A percentile compares a stretch with the other conserved stretches of the same genome.
phyloP scores from a whole-genome alignment of 495 filamentous ascomycete genomes.

The Penicillium paradoxum region DNA sequence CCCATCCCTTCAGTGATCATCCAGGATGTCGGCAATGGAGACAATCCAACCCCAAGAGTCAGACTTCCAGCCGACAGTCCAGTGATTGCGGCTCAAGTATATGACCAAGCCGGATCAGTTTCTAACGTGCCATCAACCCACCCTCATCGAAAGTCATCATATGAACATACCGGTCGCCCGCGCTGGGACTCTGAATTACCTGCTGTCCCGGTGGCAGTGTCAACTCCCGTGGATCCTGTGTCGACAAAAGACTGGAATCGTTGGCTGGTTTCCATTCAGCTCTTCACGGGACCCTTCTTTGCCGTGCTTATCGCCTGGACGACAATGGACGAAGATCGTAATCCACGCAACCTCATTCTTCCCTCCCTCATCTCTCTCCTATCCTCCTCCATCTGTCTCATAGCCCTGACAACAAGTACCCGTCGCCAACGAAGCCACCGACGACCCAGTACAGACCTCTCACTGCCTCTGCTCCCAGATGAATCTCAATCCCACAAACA shows the following conservation, averaged over 20 bases:
- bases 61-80: conserved; percentile 45
- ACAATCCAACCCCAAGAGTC: conserved; percentile 25
- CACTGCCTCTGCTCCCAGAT: neutral
- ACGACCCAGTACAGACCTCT: neutral
- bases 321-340: conserved; percentile 51
- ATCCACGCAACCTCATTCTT: conserved; percentile 49
- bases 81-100: conserved; percentile 18
- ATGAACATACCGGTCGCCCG: conserved; percentile 12
- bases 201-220: conserved; percentile 20
- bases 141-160: conserved; percentile 14
- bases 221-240: conserved; percentile 8
- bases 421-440: conserved; percentile 24
- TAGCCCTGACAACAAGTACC: conserved; percentile 58
- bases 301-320: conserved; percentile 72
- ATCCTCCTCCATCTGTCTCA: conserved; percentile 61
- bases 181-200: conserved; percentile 44
- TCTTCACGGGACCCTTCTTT: conserved; percentile 85
- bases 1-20: conserved; percentile 39
- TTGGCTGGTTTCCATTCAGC: conserved; percentile 81
- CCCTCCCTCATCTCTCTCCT: conserved; percentile 66
- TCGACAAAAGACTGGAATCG: conserved; percentile 68
- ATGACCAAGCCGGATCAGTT: conserved; percentile 4
- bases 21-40: conserved; percentile 22
- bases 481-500: conserved; percentile 20
- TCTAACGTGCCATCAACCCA: conserved; percentile 11